These are phyloP conservation scores for Filosporella fistucella DNA, from an alignment of 495 filamentous ascomycete genomes.

Conservation along the genomic window DNA sequence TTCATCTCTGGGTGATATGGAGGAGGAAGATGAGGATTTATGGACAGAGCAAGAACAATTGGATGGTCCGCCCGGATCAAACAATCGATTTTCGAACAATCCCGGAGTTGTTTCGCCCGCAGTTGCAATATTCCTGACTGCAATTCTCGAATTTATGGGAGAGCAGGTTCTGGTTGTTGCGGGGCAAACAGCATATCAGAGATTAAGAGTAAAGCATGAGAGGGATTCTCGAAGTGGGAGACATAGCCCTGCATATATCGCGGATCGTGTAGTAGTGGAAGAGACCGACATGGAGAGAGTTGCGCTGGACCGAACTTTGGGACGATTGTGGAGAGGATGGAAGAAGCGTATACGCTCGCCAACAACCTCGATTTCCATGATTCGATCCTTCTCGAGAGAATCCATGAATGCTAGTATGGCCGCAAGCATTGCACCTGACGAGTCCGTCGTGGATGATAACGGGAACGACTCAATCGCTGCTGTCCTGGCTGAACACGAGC, in stretches of 20 bases:
- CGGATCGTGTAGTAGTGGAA: slow-evolving; percentile 72
- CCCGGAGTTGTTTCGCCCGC: slow-evolving; percentile 78
- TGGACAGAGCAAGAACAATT: slow-evolving; percentile 71
- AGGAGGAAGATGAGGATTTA: slow-evolving; percentile 93
- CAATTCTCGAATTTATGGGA: slow-evolving; percentile 89
- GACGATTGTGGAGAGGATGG: slow-evolving; percentile 93
- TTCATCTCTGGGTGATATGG: slow-evolving; percentile 91
- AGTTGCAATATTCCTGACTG: slow-evolving; percentile 92
- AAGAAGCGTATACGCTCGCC: slow-evolving; percentile 70
- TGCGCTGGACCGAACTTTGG: slow-evolving; percentile 80
- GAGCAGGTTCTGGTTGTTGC: slow-evolving; percentile 84
- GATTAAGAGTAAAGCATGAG: slow-evolving; percentile 49
- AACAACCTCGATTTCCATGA: slow-evolving; percentile 19
- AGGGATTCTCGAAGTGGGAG: slow-evolving; percentile 45
- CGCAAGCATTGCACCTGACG: slow-evolving; percentile 32
- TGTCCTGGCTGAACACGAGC: slow-evolving; percentile 31
- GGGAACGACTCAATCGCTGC: slow-evolving; percentile 12
- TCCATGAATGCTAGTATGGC: slow-evolving; percentile 39
- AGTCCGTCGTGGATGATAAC: slow-evolving; percentile 4
- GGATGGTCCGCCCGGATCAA: slow-evolving; percentile 38
- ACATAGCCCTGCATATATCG: slow-evolving; percentile 32
- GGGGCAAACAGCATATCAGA: slow-evolving; percentile 81
- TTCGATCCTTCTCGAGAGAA: slow-evolving; percentile 29
- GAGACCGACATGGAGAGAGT: slow-evolving; percentile 92
- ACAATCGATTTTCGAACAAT: slow-evolving; percentile 40